These are phyloP conservation scores for Phytophthora sp. DNA, from an alignment of 352 stramenopile genomes.

Conservation along the genomic window DNA sequence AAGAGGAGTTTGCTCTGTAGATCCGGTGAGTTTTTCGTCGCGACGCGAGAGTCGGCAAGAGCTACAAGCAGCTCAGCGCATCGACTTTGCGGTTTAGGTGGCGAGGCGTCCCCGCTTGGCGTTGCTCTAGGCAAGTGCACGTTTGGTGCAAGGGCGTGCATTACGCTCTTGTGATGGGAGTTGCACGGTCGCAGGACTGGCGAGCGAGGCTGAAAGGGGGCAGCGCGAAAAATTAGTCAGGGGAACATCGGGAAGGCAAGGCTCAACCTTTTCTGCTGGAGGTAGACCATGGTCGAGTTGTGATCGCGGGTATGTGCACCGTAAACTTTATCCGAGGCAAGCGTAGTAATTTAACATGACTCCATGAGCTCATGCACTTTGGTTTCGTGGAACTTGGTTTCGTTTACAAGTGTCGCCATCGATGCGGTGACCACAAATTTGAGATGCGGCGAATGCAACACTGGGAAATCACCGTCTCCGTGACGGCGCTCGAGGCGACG, in stretches of 20 bases:
- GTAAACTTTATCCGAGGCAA: no score
- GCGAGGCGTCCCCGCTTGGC: neutral
- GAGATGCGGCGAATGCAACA: no score
- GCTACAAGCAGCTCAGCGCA: conserved; percentile 12
- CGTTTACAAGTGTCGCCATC: no score
- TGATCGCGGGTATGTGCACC: neutral
- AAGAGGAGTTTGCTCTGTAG: conserved; percentile 33
- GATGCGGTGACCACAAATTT: neutral
- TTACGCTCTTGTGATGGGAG: conserved; percentile 19
- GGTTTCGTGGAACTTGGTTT: no score
- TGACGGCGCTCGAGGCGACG: conserved; percentile 12
- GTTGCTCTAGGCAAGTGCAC: neutral
- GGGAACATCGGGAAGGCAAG: neutral
- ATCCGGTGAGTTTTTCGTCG: conserved; percentile 22
- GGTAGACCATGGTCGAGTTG: neutral
- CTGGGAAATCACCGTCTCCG: no score
- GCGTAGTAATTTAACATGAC: conserved; percentile 15
- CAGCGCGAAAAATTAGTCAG: conserved; percentile 13
- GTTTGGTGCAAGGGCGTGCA: conserved; percentile 9
- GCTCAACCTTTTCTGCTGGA: neutral
- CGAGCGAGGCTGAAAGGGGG: neutral
- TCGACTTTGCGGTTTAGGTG: conserved; percentile 5
- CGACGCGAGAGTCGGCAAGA: conserved; percentile 1
- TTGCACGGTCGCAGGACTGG: conserved; percentile 1
- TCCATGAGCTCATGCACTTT: neutral